Evolutionary conservation across 2,329 filamentous ascomycete genomes (phyloP).

Genomic region (Colletotrichum sansevieriae): DNA sequence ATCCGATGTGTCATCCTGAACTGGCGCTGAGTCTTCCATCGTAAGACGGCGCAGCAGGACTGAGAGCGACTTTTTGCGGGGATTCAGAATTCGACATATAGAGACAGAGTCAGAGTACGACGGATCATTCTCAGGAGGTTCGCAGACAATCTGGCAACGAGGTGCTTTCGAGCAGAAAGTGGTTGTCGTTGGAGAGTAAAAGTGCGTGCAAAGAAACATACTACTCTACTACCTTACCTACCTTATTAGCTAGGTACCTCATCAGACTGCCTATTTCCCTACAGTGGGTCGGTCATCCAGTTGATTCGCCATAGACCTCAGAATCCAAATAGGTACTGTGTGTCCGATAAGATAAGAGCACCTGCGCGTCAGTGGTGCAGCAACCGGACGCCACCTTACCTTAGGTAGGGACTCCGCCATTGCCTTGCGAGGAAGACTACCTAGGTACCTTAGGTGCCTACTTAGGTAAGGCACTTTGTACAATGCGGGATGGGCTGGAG

Average conservation of each 20-base stretch:
- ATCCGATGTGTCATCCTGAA: slow-evolving; percentile 44
- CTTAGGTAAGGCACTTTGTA: neutral
- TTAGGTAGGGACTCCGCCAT: neutral
- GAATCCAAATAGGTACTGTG: too few species aligned
- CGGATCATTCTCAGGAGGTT: slow-evolving; percentile 4
- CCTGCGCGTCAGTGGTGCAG: neutral
- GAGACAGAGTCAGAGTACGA: neutral
- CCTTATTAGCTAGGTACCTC: too few species aligned
- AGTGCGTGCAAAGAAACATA: neutral
- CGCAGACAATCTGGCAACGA: neutral
- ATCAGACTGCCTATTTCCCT: too few species aligned
- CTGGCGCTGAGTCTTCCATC: slow-evolving; percentile 45
- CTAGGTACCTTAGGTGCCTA: too few species aligned
- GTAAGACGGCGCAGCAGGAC: slow-evolving; percentile 25
- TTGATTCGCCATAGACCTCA: too few species aligned
- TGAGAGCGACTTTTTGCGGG: slow-evolving; percentile 12
- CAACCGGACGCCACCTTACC: neutral
- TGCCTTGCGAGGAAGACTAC: too few species aligned
- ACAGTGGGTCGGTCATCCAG: too few species aligned
- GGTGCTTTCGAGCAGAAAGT: neutral
- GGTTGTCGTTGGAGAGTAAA: neutral
- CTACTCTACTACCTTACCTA: too few species aligned
- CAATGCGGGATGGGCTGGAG: neutral
- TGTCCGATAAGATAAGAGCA: too few species aligned
- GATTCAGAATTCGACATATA: slow-evolving; percentile 28